Base-by-base conservation (phyloP, 257 asterid species). In the Phtheirospermum japonicum region DNA sequence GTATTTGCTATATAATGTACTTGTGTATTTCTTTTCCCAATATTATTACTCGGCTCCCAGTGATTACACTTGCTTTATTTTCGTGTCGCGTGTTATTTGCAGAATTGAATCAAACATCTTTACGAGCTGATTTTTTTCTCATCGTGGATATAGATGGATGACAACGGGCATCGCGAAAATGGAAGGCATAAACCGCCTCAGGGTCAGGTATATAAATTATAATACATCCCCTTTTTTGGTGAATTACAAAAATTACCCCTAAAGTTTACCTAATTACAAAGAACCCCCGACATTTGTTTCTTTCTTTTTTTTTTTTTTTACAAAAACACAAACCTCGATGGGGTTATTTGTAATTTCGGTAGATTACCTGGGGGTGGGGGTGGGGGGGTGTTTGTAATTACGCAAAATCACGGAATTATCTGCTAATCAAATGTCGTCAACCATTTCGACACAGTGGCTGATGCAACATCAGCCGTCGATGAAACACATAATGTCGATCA, bases 391-490 rank as follows among this genome's bases (percentile, higher is more conserved):
- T 0, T 12, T 10, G 13, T 40, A 40, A 40, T 40, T 40, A 40
- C 4, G 5, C 48, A 5, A 40, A 40, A 40, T 2, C 48, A 2
- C 14, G 8, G 2, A 40, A 23, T 39, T 17, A 46, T 10, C 37
- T 4, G 11, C 50, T 37, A 40, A 26, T 32, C 16, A 20, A 19
- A 50, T 46, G 33, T 54, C 37, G 33, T 54, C 37, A 6, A 13
- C 64, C 16, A 14, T 63, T 67, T 40, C 65, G 31, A 54, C 26
- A 23, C 85, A 93, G 99, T 93, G 99, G 97, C 77, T 93, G 75
- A 82, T 93, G 87, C 96, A 85, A 73, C 97, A 91, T 64, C 96
- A 91, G 74, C 96, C 97, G 40, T 85, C 99, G 5, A 89, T 93
- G 97, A 93, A 89, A 69, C 99, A 93, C 59, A 87, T 93, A 66